Base-by-base conservation (phyloP, 2,329 filamentous ascomycete species). In the Paecilomyces sp. region DNA sequence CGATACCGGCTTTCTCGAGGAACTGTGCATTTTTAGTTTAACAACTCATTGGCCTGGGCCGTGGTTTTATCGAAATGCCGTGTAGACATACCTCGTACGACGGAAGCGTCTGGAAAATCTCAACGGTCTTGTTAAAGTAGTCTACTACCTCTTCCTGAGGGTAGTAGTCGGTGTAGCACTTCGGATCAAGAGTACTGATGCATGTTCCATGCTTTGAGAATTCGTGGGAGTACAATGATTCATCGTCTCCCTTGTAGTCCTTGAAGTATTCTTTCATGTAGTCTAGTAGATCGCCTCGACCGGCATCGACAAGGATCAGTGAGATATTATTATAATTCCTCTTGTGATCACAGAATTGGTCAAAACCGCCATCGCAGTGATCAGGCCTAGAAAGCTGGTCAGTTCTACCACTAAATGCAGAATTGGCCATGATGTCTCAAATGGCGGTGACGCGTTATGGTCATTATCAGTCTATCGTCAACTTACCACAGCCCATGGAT, bases 161-260 rank as follows among this genome's bases (percentile, higher is more conserved):
- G 58, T 79, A 73, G 70, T 89, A 88, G n/a, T 74, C 68, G 3
- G 75, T 74, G 75, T 90, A 92, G 78, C 89, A 92, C 18, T 75
- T 72, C 0, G 88, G 83, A 54, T 86, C 79, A 9, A 91, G 79
- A 0, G 89, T 91, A 66, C 80, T 85, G 64, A 91, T 84, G 74
- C 88, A 91, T n/a, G 85, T 87, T 18, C 89, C 89, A 70, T 92
- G 89, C 71, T 90, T 91, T 64, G 79, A 78, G 85, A 86, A 91
- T 73, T 91, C 88, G 71, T 91, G 88, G 69, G 88, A 78, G 88
- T 88, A 91, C 65, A 91, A 84, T 11, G 74, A 75, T 66, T 87
- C 82, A 64, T 88, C 83, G 51, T 85, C 74, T 59, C 87, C 87
- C 55, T 82, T 70, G 72, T 86, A 83, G 68, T 88, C 85, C 70